Percentiles rank a stretch among this genome's conserved stretches.
Evolutionary conservation across 2,329 filamentous ascomycete species (phyloP).

Genomic region (Claviceps purpurea): DNA sequence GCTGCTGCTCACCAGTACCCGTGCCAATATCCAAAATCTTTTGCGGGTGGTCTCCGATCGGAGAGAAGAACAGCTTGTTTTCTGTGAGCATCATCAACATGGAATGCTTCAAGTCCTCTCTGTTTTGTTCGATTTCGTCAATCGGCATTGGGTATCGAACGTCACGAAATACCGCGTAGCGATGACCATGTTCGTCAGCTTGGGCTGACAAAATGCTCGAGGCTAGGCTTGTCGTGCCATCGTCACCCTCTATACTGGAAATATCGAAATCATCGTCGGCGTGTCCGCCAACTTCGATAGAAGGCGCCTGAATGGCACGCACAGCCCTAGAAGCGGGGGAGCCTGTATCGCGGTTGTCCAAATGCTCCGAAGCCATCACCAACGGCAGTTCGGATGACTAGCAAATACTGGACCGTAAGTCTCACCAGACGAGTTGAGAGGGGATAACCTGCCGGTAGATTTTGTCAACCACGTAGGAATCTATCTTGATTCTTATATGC

Average conservation of each 20-base stretch:
- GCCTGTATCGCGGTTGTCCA: not conserved
- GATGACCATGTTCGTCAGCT: conserved; percentile 8
- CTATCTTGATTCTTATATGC: too few relatives aligned
- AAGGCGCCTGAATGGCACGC: conserved; percentile 1
- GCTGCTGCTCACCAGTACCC: conserved; percentile 8
- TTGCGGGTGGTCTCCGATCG: conserved; percentile 22
- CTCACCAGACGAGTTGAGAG: not conserved
- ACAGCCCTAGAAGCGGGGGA: not conserved
- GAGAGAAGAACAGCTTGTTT: conserved; percentile 26
- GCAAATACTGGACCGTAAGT: not conserved
- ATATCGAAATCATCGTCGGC: conserved; percentile 6
- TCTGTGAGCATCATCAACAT: conserved; percentile 21
- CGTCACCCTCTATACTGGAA: conserved; percentile 1
- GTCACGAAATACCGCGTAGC: conserved; percentile 22
- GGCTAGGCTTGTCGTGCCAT: conserved; percentile 3
- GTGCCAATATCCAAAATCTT: conserved; percentile 28
- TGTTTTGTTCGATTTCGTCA: conserved; percentile 24
- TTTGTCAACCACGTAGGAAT: too few relatives aligned
- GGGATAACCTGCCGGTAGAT: not conserved
- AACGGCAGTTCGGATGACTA: not conserved
- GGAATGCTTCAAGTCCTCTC: conserved; percentile 27
- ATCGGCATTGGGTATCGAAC: conserved; percentile 25
- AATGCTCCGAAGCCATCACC: not conserved
- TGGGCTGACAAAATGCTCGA: conserved; percentile 7
- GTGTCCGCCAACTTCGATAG: conserved; percentile 1